These are phyloP conservation scores for Geotrichum phurueaensis DNA, from an alignment of 1,139 yeast genomes.

Conservation along the genomic window DNA sequence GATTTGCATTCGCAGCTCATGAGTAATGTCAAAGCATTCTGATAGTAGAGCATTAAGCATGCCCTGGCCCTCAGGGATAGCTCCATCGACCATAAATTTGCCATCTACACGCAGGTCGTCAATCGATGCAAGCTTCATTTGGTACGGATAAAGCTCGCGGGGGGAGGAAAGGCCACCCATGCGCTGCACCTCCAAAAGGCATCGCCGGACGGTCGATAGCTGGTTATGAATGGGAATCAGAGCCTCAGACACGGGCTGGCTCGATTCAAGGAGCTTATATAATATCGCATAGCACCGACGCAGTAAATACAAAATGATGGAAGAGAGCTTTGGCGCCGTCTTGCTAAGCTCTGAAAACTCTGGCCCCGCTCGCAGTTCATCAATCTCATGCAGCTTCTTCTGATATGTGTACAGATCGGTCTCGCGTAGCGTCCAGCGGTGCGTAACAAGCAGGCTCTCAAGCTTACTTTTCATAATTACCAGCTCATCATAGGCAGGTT, in stretches of 20 bases:
- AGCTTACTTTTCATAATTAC: slow-evolving; percentile 62
- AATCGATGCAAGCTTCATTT: slow-evolving; percentile 82
- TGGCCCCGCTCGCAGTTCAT: slow-evolving; percentile 53
- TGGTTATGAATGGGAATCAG: slow-evolving; percentile 91
- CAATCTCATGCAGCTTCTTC: slow-evolving; percentile 63
- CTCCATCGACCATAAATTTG: slow-evolving; percentile 77
- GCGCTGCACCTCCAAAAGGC: slow-evolving; percentile 80
- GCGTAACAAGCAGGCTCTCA: slow-evolving; percentile 77
- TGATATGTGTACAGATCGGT: slow-evolving; percentile 86
- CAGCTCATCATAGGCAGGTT: slow-evolving; percentile 50
- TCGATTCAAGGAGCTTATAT: slow-evolving; percentile 79
- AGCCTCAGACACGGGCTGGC: slow-evolving; percentile 93
- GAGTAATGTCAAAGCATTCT: slow-evolving; percentile 88
- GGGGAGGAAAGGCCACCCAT: slow-evolving; percentile 85
- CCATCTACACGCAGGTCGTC: slow-evolving; percentile 87
- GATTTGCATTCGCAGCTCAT: slow-evolving; percentile 82
- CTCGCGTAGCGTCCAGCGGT: slow-evolving; percentile 95
- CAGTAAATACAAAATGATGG: slow-evolving; percentile 67
- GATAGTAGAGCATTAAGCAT: slow-evolving; percentile 82
- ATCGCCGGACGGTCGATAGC: slow-evolving; percentile 80
- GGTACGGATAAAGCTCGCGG: slow-evolving; percentile 90
- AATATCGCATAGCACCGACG: slow-evolving; percentile 87
- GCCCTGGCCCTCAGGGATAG: slow-evolving; percentile 96
- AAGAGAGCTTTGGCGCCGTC: slow-evolving; percentile 43
- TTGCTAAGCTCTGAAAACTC: slow-evolving; percentile 42